Evolutionary conservation across 768 basidiomycete genomes (phyloP), one percentile per base, ranked within the genome.

Genomic region (Amyloporia xantha): DNA sequence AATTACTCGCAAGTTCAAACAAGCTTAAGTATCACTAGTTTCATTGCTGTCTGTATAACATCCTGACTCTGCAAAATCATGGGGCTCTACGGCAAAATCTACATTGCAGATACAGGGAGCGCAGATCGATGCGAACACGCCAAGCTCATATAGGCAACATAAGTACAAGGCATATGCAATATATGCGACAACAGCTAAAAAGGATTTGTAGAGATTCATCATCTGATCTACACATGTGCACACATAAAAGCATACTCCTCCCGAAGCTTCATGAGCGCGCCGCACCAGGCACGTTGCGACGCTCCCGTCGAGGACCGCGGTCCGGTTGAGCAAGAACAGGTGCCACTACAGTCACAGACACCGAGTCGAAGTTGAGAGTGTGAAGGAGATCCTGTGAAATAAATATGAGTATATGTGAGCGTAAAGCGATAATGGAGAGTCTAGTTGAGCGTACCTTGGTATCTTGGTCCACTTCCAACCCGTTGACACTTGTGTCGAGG

Each of bases 301-400:
- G 77, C 68, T 88, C 85, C 57, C 87, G 77, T 54, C 87, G 77
- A 23, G 77, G 80, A 9, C 75, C 74, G 54, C 89, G 84, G 64
- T 90, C 87, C 0, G 83, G 79, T 35, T 70, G 73, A 20, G 78
- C 79, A 47, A 82, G 68, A 37, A 85, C 75, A 52, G 84, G 84
- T 30, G 63, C 68, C 48, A 82, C 77, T 55, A 93, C 79, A 52
- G 59, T 84, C 68, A 91, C 86, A 45, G 76, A 66, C 69, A 99
- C 84, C n/a, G 77, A 77, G 68, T 96, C 96, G 70, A 98, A 93
- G 81, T 96, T 95, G 68, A 99, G 82, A 27, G 85, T 72, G 54
- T 81, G 78, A 62, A 98, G 86, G 63, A 99, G 86, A 48, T 82
- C 89, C 92, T 93, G 48, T 1, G 49, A 40, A 23, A 17, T 17